These are phyloP conservation scores for Alternaria metachromatica DNA, from an alignment of 2,329 filamentous ascomycete species.

Conservation along the genomic window DNA sequence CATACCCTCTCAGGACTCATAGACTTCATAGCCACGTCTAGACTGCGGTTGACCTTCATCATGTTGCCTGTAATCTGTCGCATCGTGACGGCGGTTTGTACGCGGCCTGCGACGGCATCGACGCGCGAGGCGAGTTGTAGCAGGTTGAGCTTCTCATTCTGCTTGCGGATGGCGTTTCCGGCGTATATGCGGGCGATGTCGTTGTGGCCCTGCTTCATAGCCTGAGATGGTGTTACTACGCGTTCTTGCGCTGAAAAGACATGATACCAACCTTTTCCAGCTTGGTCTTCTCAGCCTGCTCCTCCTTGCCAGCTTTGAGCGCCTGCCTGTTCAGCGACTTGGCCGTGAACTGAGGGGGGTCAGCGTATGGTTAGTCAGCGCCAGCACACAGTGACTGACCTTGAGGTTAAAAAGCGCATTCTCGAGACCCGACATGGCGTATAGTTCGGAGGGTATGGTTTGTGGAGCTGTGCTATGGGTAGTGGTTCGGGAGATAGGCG, in stretches of 20 bases:
- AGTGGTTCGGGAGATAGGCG: slow-evolving; percentile 21
- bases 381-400: slow-evolving; percentile 45
- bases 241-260: not conserved
- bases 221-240: slow-evolving; percentile 48
- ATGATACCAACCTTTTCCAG: slow-evolving; percentile 60
- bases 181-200: slow-evolving; percentile 70
- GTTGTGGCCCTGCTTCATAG: slow-evolving; percentile 64
- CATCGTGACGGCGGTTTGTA: slow-evolving; percentile 71
- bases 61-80: slow-evolving; percentile 66
- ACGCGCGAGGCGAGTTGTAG: slow-evolving; percentile 64
- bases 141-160: slow-evolving; percentile 67
- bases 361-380: slow-evolving; percentile 20
- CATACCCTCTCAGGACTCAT: slow-evolving; percentile 68
- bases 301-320: slow-evolving; percentile 66
- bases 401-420: slow-evolving; percentile 69
- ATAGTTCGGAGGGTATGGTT: slow-evolving; percentile 7
- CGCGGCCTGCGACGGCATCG: slow-evolving; percentile 64
- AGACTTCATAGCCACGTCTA: slow-evolving; percentile 68
- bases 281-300: slow-evolving; percentile 66
- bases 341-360: slow-evolving; percentile 61
- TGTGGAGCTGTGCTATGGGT: slow-evolving; percentile 12
- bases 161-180: slow-evolving; percentile 68
- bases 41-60: slow-evolving; percentile 67
- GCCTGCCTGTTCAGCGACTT: slow-evolving; percentile 69
- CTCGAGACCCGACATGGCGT: slow-evolving; percentile 65